Evolutionary conservation across 345 rosid species (phyloP).

Genomic region (Rhizophora mangle): DNA sequence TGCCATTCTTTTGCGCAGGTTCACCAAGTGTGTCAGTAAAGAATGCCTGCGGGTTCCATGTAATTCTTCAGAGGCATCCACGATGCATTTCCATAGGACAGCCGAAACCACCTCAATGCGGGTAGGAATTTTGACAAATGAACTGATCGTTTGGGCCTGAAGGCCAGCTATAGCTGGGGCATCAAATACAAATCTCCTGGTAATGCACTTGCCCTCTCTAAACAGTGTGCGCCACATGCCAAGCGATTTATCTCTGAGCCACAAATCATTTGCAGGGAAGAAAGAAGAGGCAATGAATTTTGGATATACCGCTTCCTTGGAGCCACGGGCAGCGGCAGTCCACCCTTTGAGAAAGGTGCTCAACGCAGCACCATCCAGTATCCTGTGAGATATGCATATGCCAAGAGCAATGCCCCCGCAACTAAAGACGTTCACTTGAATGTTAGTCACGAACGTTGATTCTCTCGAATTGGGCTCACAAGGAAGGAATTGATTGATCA

Average conservation of each 20-base stretch:
- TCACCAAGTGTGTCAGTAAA: slow-evolving; percentile 29
- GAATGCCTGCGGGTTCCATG: slow-evolving; percentile 23
- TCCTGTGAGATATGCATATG: slow-evolving; percentile 19
- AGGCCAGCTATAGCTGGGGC: slow-evolving; percentile 1
- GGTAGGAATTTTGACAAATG: slow-evolving; percentile 14
- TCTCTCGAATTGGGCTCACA: slow-evolving; percentile 6
- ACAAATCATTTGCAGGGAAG: slow-evolving; percentile 36
- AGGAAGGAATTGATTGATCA: slow-evolving; percentile 4
- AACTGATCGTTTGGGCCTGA: background rate
- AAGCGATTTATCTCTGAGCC: slow-evolving; percentile 28
- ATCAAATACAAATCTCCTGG: slow-evolving; percentile 19
- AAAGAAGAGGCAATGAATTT: slow-evolving; percentile 28
- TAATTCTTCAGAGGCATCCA: slow-evolving; percentile 21
- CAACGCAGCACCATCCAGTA: slow-evolving; percentile 19
- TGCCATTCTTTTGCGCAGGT: slow-evolving; percentile 34
- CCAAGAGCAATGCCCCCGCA: slow-evolving; percentile 21
- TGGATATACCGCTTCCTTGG: background rate
- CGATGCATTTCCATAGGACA: slow-evolving; percentile 23
- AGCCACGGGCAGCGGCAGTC: slow-evolving; percentile 7
- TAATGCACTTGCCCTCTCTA: slow-evolving; percentile 29
- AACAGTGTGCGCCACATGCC: slow-evolving; percentile 32
- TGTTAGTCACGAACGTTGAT: slow-evolving; percentile 24
- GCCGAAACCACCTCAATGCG: slow-evolving; percentile 21
- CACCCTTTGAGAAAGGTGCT: slow-evolving; percentile 14
- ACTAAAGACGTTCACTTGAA: slow-evolving; percentile 15